Evolutionary conservation across 192 early-diverging fungal species (phyloP).

Genomic region (Backusella parvicylindrica): DNA sequence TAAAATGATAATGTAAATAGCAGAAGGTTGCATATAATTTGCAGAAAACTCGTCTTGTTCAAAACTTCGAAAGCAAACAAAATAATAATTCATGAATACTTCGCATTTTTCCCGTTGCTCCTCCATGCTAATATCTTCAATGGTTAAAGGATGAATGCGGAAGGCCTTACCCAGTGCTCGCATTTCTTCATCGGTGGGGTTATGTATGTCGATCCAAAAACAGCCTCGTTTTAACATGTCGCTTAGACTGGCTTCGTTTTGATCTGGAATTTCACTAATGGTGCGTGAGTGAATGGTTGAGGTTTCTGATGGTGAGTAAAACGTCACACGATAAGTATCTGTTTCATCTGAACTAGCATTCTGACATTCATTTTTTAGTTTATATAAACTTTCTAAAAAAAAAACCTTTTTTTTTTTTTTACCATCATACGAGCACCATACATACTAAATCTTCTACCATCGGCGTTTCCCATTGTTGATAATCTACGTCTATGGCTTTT

Average conservation of each 20-base stretch:
- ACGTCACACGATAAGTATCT: conserved; percentile 20
- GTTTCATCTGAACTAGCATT: conserved; percentile 17
- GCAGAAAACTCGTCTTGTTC: conserved; percentile 64
- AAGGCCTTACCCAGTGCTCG: conserved; percentile 57
- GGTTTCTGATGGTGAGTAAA: conserved; percentile 20
- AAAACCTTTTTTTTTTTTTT: not conserved
- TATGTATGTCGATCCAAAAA: conserved; percentile 65
- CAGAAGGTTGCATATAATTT: conserved; percentile 61
- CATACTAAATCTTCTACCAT: conserved; percentile 16
- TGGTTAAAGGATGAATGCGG: conserved; percentile 72
- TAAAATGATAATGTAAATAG: conserved; percentile 66
- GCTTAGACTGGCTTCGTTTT: conserved; percentile 1
- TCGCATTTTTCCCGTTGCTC: conserved; percentile 97
- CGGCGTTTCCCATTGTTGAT: conserved; percentile 14
- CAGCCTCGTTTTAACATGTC: conserved; percentile 32
- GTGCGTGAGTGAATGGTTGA: conserved; percentile 30
- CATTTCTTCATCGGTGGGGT: conserved; percentile 56
- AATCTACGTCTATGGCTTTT: conserved; percentile 8
- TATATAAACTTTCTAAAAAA: not conserved
- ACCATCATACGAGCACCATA: conserved; percentile 29
- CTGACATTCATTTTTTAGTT: not conserved
- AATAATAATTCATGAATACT: conserved; percentile 87
- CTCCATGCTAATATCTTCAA: conserved; percentile 90
- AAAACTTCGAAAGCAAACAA: conserved; percentile 86
- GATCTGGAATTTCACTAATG: conserved; percentile 25